Evolutionary conservation across 352 stramenopile genomes (phyloP), one percentile per base, ranked within the genome.

Genomic region (Globisporangium rhizosaccharum): DNA sequence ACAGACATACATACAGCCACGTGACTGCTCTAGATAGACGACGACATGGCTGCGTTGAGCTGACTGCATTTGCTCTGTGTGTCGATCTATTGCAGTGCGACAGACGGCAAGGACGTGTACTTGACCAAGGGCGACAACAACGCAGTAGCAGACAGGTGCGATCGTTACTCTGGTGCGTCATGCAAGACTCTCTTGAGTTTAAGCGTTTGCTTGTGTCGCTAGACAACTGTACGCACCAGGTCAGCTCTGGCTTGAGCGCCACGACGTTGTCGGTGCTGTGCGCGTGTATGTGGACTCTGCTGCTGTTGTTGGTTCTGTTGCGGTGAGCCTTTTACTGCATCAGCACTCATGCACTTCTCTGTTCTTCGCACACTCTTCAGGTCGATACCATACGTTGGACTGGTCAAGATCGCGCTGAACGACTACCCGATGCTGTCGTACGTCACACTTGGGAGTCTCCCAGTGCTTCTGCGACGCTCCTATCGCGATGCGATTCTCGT

Each of bases 91-190:
- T 52, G 15, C 37, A 90, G 74, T 51, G 81, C 79, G 55, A 80
- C 76, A 50, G 82, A 97, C 63, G 92, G 88, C 11, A 74, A 88
- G 47, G 90, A 98, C 14, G 90, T 98, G 60, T 90, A 99, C 48
- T 72, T 99, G 33, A 99, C 97, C 53, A 99, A 99, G 78, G 97
- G 97, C 50, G 97, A 99, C 82, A 99, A 99, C 78, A 99, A 99
- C 79, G 23, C 23, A 23, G 30, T 36, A 36, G 30, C 30, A 8
- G 30, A 36, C 30, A 36, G 30, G 30, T 36, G 30, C 8, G 30
- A 8, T 8, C 30, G 23, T 36, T 4, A 36, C 4, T 36, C 3
- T 36, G 0, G 36, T 44, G 20, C 17, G 17, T 10, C 6, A 33
- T 26, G 44, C 1, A 15, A 20, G 30, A 4, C 30, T 1, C 4